phyloP scores from a whole-genome alignment of 306 rosid species.

The Clitoria ternatea region DNA sequence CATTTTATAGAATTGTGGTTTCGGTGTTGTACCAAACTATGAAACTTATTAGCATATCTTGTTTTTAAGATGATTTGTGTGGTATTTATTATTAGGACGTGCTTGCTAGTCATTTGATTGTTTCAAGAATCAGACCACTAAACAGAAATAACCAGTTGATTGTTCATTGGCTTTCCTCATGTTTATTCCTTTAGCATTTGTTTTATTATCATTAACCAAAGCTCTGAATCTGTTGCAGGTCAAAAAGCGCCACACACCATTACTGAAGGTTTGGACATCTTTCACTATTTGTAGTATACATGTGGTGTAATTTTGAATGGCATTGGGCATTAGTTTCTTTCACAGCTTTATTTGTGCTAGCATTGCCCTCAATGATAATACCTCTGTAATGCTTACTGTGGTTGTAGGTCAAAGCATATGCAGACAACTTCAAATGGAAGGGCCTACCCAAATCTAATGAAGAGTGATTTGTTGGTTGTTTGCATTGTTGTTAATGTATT shows the following conservation, averaged over 20 bases:
- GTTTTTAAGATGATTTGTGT: constrained; percentile 10
- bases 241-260: constrained; percentile 71
- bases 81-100: background rate
- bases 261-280: constrained; percentile 70
- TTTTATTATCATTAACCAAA: background rate
- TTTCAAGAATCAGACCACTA: constrained; percentile 5
- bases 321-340: background rate
- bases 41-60: background rate
- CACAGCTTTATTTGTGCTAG: background rate
- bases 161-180: background rate
- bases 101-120: background rate
- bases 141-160: background rate
- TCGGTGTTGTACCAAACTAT: constrained; percentile 4
- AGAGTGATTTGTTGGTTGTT: constrained; percentile 38
- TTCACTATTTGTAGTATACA: background rate
- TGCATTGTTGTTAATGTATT: constrained; percentile 22
- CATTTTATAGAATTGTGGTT: background rate
- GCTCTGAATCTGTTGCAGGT: constrained; percentile 58
- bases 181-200: background rate
- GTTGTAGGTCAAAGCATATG: constrained; percentile 73
- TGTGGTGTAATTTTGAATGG: constrained; percentile 22
- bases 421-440: constrained; percentile 98
- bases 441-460: constrained; percentile 59
- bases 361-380: background rate
- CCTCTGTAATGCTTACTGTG: background rate